Conservation (phyloP, 371 early-diverging fungal species). For the Nematocida displodere region DNA sequence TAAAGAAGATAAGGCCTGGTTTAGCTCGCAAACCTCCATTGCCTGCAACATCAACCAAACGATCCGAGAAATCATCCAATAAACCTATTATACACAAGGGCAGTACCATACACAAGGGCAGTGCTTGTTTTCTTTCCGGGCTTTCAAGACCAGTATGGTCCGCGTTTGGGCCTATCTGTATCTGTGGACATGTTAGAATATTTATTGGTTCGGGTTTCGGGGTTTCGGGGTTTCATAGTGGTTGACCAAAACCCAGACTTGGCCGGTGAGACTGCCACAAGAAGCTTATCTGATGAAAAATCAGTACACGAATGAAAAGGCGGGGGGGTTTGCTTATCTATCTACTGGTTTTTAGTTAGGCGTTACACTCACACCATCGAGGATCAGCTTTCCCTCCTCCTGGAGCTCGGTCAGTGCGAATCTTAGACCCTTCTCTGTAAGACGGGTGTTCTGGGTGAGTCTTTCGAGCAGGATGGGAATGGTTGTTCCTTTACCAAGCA, state of each 20-base stretch:
- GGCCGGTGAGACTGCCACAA: too few relatives aligned
- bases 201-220: too few relatives aligned
- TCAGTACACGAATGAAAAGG: too few relatives aligned
- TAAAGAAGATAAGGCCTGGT: constrained; percentile 17
- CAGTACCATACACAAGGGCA: not conserved
- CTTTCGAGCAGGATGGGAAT: constrained; percentile 14
- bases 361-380: constrained; percentile 35
- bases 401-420: constrained; percentile 11
- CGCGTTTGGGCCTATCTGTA: too few relatives aligned
- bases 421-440: constrained; percentile 25
- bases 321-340: too few relatives aligned
- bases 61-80: constrained; percentile 43
- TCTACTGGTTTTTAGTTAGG: constrained; percentile 37
- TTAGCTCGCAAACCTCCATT: not conserved
- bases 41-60: not conserved
- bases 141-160: too few relatives aligned
- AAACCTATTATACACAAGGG: not conserved
- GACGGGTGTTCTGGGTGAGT: not conserved
- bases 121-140: not conserved
- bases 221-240: too few relatives aligned
- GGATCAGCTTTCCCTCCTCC: constrained; percentile 43
- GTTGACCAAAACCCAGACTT: too few relatives aligned
- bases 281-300: too few relatives aligned
- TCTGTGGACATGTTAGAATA: too few relatives aligned
- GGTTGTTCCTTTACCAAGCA: constrained; percentile 52